Percentiles rank a stretch among this genome's conserved stretches.
These are phyloP conservation scores for Isabelozyma heimii DNA, from an alignment of 805 yeast genomes.

Conservation along the genomic window DNA sequence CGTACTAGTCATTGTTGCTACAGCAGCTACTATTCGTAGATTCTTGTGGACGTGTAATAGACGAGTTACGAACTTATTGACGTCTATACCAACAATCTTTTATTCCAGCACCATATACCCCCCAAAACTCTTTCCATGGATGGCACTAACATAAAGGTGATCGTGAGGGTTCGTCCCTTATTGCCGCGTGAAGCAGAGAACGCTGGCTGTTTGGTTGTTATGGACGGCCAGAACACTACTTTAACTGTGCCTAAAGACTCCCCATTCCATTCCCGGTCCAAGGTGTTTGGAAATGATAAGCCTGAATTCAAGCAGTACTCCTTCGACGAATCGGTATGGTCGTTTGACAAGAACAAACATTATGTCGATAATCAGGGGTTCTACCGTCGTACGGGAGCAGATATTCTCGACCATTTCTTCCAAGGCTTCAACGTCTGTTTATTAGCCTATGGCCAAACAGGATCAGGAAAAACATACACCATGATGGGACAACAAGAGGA, in stretches of 20 bases:
- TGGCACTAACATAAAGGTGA: constrained; percentile 40
- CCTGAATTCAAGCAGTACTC: constrained; percentile 10
- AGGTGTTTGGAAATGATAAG: not conserved
- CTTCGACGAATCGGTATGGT: constrained; percentile 25
- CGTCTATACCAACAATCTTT: too few species aligned
- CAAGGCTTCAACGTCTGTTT: constrained; percentile 43
- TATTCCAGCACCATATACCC: not conserved
- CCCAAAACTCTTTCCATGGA: not conserved
- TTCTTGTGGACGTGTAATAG: too few species aligned
- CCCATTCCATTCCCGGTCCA: constrained; percentile 9
- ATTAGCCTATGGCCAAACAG: constrained; percentile 43
- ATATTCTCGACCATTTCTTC: constrained; percentile 49
- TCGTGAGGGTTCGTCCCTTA: constrained; percentile 53
- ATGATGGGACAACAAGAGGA: constrained; percentile 41
- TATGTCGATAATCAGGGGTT: constrained; percentile 50
- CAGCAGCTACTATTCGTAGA: too few species aligned
- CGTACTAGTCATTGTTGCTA: too few species aligned
- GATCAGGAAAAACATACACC: constrained; percentile 41
- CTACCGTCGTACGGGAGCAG: constrained; percentile 55
- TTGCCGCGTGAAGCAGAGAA: constrained; percentile 24
- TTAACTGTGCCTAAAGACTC: constrained; percentile 22
- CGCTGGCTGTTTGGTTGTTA: constrained; percentile 22
- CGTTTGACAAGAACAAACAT: constrained; percentile 32
- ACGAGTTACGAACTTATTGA: too few species aligned
- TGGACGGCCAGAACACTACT: constrained; percentile 20